Evolutionary conservation across 768 basidiomycete genomes (phyloP).

Genomic region (Kwoniella europaea): DNA sequence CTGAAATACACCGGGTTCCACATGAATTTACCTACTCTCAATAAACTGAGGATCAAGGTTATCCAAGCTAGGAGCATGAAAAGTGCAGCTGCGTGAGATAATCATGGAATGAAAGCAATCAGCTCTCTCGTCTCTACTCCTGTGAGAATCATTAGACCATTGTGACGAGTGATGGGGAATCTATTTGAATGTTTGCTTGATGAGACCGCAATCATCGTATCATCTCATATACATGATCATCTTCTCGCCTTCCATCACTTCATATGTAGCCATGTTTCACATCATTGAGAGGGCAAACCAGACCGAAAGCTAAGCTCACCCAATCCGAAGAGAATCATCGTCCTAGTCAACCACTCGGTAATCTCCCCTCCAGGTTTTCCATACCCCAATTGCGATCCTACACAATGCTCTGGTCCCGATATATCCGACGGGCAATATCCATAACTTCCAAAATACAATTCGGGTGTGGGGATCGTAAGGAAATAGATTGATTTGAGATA

Average conservation of each 20-base stretch:
- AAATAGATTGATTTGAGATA: slow-evolving; percentile 50
- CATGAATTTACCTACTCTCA: slow-evolving; percentile 35
- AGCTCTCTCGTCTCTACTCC: not conserved
- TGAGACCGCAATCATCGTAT: too few relatives aligned
- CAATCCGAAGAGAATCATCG: slow-evolving; percentile 35
- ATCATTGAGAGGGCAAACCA: too few relatives aligned
- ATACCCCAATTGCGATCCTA: slow-evolving; percentile 33
- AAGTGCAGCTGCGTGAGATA: slow-evolving; percentile 24
- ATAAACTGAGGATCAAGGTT: slow-evolving; percentile 32
- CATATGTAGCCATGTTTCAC: too few relatives aligned
- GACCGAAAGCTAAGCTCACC: slow-evolving; percentile 28
- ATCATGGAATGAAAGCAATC: not conserved
- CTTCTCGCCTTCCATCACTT: too few relatives aligned
- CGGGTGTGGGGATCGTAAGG: slow-evolving; percentile 19
- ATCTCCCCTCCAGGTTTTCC: slow-evolving; percentile 24
- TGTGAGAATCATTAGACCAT: too few relatives aligned
- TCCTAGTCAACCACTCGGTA: slow-evolving; percentile 34
- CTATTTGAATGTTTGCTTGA: too few relatives aligned
- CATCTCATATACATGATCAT: too few relatives aligned
- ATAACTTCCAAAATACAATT: slow-evolving; percentile 36
- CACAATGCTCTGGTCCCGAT: not conserved
- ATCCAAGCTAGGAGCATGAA: slow-evolving; percentile 39
- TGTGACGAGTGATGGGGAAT: too few relatives aligned
- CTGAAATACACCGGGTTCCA: slow-evolving; percentile 46
- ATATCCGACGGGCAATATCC: slow-evolving; percentile 30